Conservation (phyloP, 108 stramenopile species). For the Conticribra weissflogii region DNA sequence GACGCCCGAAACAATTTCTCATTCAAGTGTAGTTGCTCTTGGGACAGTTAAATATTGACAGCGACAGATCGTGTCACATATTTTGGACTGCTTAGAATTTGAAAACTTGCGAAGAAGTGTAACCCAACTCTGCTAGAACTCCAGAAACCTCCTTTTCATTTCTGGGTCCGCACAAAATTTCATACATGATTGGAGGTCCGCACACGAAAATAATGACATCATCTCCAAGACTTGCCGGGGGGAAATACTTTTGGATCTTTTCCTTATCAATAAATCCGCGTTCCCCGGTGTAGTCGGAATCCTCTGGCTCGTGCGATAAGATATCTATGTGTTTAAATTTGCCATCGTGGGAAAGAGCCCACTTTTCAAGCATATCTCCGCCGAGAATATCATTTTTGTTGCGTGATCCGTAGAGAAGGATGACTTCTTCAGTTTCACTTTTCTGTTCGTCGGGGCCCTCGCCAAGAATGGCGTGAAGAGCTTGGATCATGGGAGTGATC, state of each 20-base stretch:
- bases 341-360: slow-evolving; percentile 46
- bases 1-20: too few relatives aligned
- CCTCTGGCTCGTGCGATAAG: slow-evolving; percentile 73
- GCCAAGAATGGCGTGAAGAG: slow-evolving; percentile 90
- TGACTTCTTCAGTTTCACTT: slow-evolving; percentile 60
- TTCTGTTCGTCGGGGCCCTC: slow-evolving; percentile 56
- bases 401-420: slow-evolving; percentile 85
- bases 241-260: slow-evolving; percentile 65
- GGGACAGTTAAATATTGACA: too few relatives aligned
- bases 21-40: too few relatives aligned
- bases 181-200: slow-evolving; percentile 93
- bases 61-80: too few relatives aligned
- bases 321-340: slow-evolving; percentile 72
- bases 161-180: slow-evolving; percentile 87
- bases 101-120: slow-evolving; percentile 84
- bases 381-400: slow-evolving; percentile 84
- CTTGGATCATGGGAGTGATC: slow-evolving; percentile 97
- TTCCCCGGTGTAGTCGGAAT: slow-evolving; percentile 60
- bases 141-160: slow-evolving; percentile 82
- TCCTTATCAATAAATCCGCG: slow-evolving; percentile 79
- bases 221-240: slow-evolving; percentile 51
- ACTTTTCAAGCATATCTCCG: slow-evolving; percentile 74
- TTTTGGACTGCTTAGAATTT: slow-evolving; percentile 80
- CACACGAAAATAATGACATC: slow-evolving; percentile 91
- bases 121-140: slow-evolving; percentile 86